phyloP scores from a whole-genome alignment of 495 filamentous ascomycete species.

The Trichoderma orchidacearum region DNA sequence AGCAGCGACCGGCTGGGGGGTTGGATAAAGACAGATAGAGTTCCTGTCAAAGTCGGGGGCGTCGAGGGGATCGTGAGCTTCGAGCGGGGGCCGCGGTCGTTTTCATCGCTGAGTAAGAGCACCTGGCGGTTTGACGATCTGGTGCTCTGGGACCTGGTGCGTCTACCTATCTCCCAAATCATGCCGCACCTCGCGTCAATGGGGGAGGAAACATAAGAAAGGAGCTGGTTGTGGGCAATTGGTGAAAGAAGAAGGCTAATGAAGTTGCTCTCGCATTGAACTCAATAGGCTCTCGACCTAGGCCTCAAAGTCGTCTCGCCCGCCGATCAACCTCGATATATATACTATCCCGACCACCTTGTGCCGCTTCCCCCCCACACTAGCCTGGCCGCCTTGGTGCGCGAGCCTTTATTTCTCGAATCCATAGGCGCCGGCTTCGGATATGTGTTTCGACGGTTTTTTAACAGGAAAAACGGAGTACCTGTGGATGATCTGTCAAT shows the following conservation, averaged over 20 bases:
- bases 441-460: conserved; percentile 7
- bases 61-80: conserved; percentile 48
- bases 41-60: conserved; percentile 38
- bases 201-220: background rate
- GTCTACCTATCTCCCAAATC: background rate
- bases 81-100: conserved; percentile 73
- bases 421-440: conserved; percentile 25
- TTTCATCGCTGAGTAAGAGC: conserved; percentile 34
- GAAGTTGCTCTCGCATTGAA: background rate
- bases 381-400: conserved; percentile 10
- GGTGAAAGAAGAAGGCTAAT: background rate
- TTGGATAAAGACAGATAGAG: conserved; percentile 60
- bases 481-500: conserved; percentile 52
- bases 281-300: conserved; percentile 33
- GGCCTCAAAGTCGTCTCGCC: conserved; percentile 22
- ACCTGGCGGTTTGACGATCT: conserved; percentile 22
- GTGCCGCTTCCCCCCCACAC: conserved; percentile 49
- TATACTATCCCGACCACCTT: conserved; percentile 88
- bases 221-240: no score
- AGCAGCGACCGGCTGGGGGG: conserved; percentile 55
- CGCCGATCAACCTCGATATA: conserved; percentile 36
- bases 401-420: conserved; percentile 52
- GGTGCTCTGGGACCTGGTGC: conserved; percentile 28
- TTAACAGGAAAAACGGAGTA: background rate
- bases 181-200: background rate